A percentile compares a stretch with the other conserved stretches of the same genome.
Evolutionary conservation across 2,329 filamentous ascomycete species (phyloP).

Genomic region (Ceratocystis cubensis): DNA sequence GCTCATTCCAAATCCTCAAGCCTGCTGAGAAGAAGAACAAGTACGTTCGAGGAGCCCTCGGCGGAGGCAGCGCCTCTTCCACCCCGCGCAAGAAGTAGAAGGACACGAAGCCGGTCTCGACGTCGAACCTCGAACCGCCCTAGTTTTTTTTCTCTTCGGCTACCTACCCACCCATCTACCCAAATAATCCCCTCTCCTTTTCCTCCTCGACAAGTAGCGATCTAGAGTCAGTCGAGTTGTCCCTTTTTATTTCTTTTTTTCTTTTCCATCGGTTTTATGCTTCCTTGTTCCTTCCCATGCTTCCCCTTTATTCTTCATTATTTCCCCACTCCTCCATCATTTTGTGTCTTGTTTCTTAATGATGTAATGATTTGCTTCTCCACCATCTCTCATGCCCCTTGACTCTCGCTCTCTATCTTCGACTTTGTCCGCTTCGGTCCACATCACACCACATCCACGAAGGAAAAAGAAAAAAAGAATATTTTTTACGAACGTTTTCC

Average conservation of each 20-base stretch:
- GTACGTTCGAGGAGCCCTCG: constrained; percentile 73
- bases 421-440: neutral
- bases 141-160: constrained; percentile 13
- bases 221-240: neutral
- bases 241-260: neutral
- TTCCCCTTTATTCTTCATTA: neutral
- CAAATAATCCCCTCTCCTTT: too few relatives aligned
- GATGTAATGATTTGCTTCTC: constrained; percentile 1
- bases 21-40: constrained; percentile 99
- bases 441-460: neutral
- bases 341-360: constrained; percentile 6
- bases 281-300: neutral
- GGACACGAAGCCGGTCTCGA: constrained; percentile 14
- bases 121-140: constrained; percentile 14
- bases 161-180: neutral
- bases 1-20: constrained; percentile 99
- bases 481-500: constrained; percentile 51
- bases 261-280: neutral
- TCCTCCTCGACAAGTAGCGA: neutral
- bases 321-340: neutral
- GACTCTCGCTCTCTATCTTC: constrained; percentile 4
- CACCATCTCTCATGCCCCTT: neutral
- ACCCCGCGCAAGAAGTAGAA: constrained; percentile 22
- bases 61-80: constrained; percentile 28
- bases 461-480: constrained; percentile 42